These are phyloP conservation scores for Thelonectria discophora DNA, from an alignment of 2,329 filamentous ascomycete species.

Conservation along the genomic window DNA sequence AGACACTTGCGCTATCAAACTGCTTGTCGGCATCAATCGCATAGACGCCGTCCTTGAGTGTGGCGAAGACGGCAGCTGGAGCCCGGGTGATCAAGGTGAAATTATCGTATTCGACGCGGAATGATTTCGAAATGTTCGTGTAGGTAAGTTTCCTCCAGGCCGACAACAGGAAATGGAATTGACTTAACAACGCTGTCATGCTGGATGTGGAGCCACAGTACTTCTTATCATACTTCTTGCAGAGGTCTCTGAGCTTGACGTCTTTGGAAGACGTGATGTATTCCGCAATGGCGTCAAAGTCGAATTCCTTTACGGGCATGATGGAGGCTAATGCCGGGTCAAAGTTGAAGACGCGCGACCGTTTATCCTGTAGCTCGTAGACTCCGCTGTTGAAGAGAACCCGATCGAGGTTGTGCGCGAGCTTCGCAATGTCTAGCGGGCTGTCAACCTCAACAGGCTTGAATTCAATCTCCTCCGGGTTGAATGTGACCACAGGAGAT, in stretches of 20 bases:
- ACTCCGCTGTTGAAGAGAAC: constrained; percentile 97
- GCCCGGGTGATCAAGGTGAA: constrained; percentile 79
- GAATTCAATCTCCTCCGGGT: constrained; percentile 39
- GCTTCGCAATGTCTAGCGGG: constrained; percentile 59
- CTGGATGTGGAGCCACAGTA: constrained; percentile 97
- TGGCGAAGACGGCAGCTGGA: constrained; percentile 83
- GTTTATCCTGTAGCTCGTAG: constrained; percentile 88
- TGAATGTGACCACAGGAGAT: constrained; percentile 44
- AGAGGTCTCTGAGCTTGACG: constrained; percentile 72
- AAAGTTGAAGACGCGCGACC: constrained; percentile 92
- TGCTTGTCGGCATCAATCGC: constrained; percentile 97
- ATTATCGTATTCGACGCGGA: constrained; percentile 66
- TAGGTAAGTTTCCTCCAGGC: constrained; percentile 79
- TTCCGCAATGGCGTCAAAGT: constrained; percentile 84
- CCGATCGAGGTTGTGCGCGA: constrained; percentile 81
- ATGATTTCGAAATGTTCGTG: constrained; percentile 71
- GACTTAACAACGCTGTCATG: constrained; percentile 86
- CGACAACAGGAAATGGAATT: constrained; percentile 94
- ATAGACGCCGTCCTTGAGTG: constrained; percentile 85
- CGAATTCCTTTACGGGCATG: constrained; percentile 92
- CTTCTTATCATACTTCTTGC: constrained; percentile 72
- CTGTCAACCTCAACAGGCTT: constrained; percentile 46
- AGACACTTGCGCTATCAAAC: constrained; percentile 82
- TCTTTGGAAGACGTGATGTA: constrained; percentile 96
- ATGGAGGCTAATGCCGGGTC: constrained; percentile 93